A percentile compares a stretch with the other conserved stretches of the same genome.
These are phyloP conservation scores for Delphinella strobiligena DNA, from an alignment of 2,329 filamentous ascomycete genomes.

Conservation along the genomic window DNA sequence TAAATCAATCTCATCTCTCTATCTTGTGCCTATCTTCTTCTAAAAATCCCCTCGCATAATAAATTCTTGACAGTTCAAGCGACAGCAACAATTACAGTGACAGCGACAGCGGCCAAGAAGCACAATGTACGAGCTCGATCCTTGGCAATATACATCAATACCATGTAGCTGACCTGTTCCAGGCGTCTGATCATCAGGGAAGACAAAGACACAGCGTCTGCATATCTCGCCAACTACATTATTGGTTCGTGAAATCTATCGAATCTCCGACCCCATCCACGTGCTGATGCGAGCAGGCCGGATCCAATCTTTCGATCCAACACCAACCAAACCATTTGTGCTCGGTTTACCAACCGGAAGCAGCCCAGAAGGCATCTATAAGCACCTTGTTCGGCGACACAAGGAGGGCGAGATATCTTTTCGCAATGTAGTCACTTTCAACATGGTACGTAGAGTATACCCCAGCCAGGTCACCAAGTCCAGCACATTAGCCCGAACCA, in stretches of 20 bases:
- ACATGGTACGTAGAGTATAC: constrained; percentile 57
- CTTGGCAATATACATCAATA: no score
- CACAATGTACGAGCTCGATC: no score
- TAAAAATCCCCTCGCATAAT: no score
- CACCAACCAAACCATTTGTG: constrained; percentile 62
- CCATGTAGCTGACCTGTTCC: constrained; percentile 1
- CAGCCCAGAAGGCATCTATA: constrained; percentile 68
- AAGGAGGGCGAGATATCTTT: constrained; percentile 70
- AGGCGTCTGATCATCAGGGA: constrained; percentile 81
- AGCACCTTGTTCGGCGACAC: constrained; percentile 58
- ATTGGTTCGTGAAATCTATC: constrained; percentile 40
- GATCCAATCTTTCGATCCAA: constrained; percentile 66
- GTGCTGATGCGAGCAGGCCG: constrained; percentile 42
- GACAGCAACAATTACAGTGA: no score
- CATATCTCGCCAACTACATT: constrained; percentile 72
- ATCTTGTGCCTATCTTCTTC: no score
- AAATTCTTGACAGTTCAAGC: no score
- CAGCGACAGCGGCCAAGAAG: no score
- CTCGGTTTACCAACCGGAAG: constrained; percentile 75
- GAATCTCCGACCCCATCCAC: constrained; percentile 4
- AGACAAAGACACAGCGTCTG: constrained; percentile 54
- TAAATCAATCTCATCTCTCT: no score
- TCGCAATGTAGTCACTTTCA: constrained; percentile 81
- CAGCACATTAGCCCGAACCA: not conserved
- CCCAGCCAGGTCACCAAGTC: not conserved